A percentile compares a stretch with the other conserved stretches of the same genome.
phyloP scores from a whole-genome alignment of 2,329 filamentous ascomycete genomes.

The Exophiala lecanii-corni region DNA sequence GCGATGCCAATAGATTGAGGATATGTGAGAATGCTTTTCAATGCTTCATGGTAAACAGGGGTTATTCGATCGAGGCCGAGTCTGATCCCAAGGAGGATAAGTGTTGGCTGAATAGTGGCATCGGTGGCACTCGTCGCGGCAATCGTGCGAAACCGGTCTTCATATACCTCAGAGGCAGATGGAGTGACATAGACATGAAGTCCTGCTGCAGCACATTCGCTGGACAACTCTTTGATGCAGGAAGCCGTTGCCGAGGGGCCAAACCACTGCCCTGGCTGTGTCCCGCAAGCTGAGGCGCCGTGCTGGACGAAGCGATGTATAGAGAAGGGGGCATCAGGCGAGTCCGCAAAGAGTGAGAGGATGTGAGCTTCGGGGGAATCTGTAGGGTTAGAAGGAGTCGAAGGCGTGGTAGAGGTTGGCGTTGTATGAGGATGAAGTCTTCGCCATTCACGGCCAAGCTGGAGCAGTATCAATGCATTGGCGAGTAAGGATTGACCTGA shows the following conservation, averaged over 20 bases:
- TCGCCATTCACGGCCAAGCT: constrained; percentile 62
- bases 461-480: constrained; percentile 70
- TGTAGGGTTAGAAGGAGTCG: constrained; percentile 3
- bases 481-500: constrained; percentile 91
- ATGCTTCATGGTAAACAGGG: constrained; percentile 89
- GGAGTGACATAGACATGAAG: constrained; percentile 84
- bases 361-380: constrained; percentile 45
- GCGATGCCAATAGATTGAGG: constrained; percentile 93
- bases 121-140: constrained; percentile 55
- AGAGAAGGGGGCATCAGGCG: constrained; percentile 80
- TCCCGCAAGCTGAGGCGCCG: constrained; percentile 80
- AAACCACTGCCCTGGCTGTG: constrained; percentile 97
- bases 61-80: constrained; percentile 93
- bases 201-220: constrained; percentile 55
- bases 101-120: constrained; percentile 72
- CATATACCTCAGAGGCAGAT: constrained; percentile 87
- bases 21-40: constrained; percentile 78
- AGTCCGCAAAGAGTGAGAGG: constrained; percentile 80
- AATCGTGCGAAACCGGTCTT: constrained; percentile 76
- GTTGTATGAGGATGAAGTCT: constrained; percentile 42
- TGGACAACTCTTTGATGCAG: constrained; percentile 80
- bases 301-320: constrained; percentile 92
- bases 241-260: constrained; percentile 92
- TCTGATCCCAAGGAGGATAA: constrained; percentile 83
- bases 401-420: background rate